Evolutionary conservation across 192 early-diverging fungal species (phyloP).

Genomic region (Rhizophagus clarus): DNA sequence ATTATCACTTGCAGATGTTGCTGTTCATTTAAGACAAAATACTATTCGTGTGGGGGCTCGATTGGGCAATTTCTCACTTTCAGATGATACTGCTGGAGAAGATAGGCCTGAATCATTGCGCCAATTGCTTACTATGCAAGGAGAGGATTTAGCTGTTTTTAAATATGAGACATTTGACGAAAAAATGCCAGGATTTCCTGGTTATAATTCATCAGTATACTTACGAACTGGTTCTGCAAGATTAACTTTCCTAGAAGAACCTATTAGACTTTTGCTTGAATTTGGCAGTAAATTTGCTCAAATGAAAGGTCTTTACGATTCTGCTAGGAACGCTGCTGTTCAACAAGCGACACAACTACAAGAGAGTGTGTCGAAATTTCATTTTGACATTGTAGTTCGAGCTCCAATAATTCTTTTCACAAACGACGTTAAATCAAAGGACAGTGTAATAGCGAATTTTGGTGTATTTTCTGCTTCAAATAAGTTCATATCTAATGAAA

Average conservation of each 20-base stretch:
- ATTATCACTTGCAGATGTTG: slow-evolving; percentile 72
- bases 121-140: slow-evolving; percentile 80
- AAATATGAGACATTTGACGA: slow-evolving; percentile 80
- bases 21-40: slow-evolving; percentile 61
- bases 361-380: slow-evolving; percentile 73
- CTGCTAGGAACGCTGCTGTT: slow-evolving; percentile 83
- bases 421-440: slow-evolving; percentile 52
- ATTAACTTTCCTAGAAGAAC: slow-evolving; percentile 78
- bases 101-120: slow-evolving; percentile 27
- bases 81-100: slow-evolving; percentile 55
- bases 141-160: slow-evolving; percentile 88
- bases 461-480: slow-evolving; percentile 88
- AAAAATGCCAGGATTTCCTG: slow-evolving; percentile 64
- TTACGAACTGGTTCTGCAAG: slow-evolving; percentile 81
- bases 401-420: slow-evolving; percentile 89
- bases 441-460: slow-evolving; percentile 76
- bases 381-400: slow-evolving; percentile 84
- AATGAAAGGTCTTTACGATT: slow-evolving; percentile 86
- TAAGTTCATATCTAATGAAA: slow-evolving; percentile 60
- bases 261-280: slow-evolving; percentile 68
- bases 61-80: slow-evolving; percentile 70
- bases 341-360: slow-evolving; percentile 78
- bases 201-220: slow-evolving; percentile 79
- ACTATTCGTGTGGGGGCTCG: slow-evolving; percentile 67
- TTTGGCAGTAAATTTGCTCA: slow-evolving; percentile 85